A percentile compares a stretch with the other conserved stretches of the same genome.
These are phyloP conservation scores for Stephania yunnanensis DNA, from an alignment of 164 flowering plant species.

Conservation along the genomic window DNA sequence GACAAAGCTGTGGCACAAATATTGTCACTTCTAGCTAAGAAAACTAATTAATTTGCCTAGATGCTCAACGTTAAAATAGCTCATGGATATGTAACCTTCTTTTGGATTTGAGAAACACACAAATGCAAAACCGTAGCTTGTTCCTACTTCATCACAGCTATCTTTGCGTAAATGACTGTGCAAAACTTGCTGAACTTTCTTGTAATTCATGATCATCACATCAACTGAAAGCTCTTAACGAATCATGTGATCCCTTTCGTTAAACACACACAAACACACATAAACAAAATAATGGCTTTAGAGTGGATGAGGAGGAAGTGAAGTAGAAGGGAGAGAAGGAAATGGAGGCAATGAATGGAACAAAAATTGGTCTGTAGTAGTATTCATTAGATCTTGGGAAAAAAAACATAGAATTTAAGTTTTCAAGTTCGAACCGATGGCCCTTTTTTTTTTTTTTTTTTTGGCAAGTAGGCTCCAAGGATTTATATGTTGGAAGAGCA, in stretches of 20 bases:
- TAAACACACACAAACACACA: not conserved
- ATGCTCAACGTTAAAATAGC: constrained; percentile 52
- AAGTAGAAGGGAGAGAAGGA: no score
- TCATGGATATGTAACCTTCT: constrained; percentile 72
- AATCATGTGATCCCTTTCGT: constrained; percentile 64
- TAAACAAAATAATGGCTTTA: not conserved
- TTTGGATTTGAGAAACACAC: constrained; percentile 81
- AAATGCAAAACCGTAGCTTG: constrained; percentile 83
- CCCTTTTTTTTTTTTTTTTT: no score
- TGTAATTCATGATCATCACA: constrained; percentile 57
- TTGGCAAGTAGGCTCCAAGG: constrained; percentile 31
- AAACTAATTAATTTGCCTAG: not conserved
- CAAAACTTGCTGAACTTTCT: constrained; percentile 74
- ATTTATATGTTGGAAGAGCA: constrained; percentile 38
- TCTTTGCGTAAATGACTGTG: constrained; percentile 55
- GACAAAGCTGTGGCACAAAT: not conserved
- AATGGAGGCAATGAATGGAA: constrained; percentile 37
- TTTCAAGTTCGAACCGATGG: not conserved
- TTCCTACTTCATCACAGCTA: constrained; percentile 75
- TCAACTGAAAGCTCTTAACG: constrained; percentile 71
- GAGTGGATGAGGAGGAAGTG: not conserved
- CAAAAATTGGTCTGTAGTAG: constrained; percentile 26
- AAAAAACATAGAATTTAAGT: not conserved
- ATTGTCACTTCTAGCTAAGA: not conserved
- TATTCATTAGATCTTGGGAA: not conserved